These are phyloP conservation scores for Cutaneotrichosporon sp. DNA, from an alignment of 1,284 basidiomycete species.

Conservation along the genomic window DNA sequence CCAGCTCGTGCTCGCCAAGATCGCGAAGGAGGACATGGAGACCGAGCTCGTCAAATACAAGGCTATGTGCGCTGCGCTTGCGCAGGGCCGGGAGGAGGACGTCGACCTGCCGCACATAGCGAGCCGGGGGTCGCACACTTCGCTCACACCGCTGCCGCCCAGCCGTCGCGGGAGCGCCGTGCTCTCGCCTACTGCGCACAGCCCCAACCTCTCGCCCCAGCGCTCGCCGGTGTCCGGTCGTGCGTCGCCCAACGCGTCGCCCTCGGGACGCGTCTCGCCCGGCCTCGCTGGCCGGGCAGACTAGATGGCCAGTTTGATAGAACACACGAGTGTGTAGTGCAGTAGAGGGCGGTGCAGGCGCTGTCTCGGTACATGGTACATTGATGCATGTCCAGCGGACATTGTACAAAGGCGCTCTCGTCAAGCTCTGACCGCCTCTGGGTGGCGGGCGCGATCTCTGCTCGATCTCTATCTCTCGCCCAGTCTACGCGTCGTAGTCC, in stretches of 20 bases:
- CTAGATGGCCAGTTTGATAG: neutral
- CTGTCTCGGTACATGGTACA: constrained; percentile 8
- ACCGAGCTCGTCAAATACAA: constrained; percentile 89
- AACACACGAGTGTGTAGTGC: neutral
- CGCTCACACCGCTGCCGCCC: neutral
- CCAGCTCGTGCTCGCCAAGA: constrained; percentile 79
- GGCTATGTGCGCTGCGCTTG: constrained; percentile 64
- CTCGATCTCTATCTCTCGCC: neutral
- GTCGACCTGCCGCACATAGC: constrained; percentile 16
- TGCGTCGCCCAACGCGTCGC: neutral
- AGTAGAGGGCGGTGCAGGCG: constrained; percentile 2
- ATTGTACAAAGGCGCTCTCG: neutral
- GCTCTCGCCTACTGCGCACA: neutral
- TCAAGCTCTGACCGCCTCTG: neutral
- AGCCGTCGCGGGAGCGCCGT: constrained; percentile 1
- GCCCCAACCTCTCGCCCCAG: constrained; percentile 3
- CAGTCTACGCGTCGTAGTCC: constrained; percentile 44
- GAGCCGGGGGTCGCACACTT: constrained; percentile 7
- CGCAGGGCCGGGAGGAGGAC: constrained; percentile 12
- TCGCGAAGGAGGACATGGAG: constrained; percentile 87
- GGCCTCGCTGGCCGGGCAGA: neutral
- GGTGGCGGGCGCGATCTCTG: too few relatives aligned
- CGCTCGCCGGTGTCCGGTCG: neutral
- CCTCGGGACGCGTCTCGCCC: neutral
- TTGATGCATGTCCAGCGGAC: neutral